A percentile compares a stretch with the other conserved stretches of the same genome.
Evolutionary conservation across 139 green algal genomes (phyloP).

Genomic region (Asterochloris erici): DNA sequence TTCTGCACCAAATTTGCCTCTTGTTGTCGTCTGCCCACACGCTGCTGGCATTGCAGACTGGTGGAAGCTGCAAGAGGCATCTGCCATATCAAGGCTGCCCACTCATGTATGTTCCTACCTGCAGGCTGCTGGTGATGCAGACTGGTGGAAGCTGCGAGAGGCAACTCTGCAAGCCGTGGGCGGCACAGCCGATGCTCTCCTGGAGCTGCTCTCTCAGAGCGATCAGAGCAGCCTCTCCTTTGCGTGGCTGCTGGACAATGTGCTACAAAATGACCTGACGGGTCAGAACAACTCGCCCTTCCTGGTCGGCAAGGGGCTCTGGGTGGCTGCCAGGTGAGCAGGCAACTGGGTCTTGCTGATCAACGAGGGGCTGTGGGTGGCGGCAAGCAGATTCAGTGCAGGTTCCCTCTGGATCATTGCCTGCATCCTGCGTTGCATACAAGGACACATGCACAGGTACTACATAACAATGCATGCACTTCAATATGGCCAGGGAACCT

Average conservation of each 20-base stretch:
- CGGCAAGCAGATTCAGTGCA: neutral
- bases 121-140: conserved; percentile 28
- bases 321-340: conserved; percentile 40
- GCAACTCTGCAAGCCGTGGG: conserved; percentile 73
- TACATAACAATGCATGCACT: too few species aligned
- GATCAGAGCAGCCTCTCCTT: conserved; percentile 11
- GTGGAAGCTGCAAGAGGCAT: neutral
- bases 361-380: conserved; percentile 45
- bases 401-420: too few species aligned
- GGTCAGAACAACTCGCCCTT: conserved; percentile 40
- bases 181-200: conserved; percentile 33
- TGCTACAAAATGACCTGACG: conserved; percentile 53
- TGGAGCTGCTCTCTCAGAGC: conserved; percentile 15
- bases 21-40: neutral
- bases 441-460: too few species aligned
- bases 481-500: too few species aligned
- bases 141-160: conserved; percentile 78
- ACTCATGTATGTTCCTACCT: neutral
- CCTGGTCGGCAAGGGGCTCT: conserved; percentile 64
- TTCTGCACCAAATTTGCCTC: neutral
- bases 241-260: conserved; percentile 42
- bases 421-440: too few species aligned
- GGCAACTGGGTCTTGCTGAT: neutral
- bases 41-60: neutral
- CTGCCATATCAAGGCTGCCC: neutral